A percentile compares a stretch with the other conserved stretches of the same genome.
Conservation (phyloP, 2,329 filamentous ascomycete species). For the Neopestalotiopsis sp. region DNA sequence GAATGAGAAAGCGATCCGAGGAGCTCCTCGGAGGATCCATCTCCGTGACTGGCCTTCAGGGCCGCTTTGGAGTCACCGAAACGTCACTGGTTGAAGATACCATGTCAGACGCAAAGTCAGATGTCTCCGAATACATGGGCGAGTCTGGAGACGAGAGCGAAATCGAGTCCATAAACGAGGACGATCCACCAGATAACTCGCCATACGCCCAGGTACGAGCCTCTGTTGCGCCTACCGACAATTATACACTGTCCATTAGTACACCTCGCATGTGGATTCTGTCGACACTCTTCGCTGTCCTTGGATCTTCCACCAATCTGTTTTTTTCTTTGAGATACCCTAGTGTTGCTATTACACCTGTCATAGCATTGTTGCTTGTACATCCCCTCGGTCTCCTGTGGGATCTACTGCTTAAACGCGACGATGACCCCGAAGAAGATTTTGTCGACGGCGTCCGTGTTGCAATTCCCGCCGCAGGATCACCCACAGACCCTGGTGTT, state of each 20-base stretch:
- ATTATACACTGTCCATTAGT: constrained; percentile 80
- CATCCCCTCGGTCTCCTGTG: constrained; percentile 83
- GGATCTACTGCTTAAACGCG: constrained; percentile 73
- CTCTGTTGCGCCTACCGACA: constrained; percentile 77
- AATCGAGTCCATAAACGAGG: constrained; percentile 40
- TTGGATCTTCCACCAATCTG: constrained; percentile 83
- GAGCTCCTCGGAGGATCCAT: constrained; percentile 55
- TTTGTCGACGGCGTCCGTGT: constrained; percentile 60
- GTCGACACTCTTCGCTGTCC: constrained; percentile 79
- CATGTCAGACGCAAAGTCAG: constrained; percentile 47
- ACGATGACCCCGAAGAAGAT: constrained; percentile 57
- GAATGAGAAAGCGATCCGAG: constrained; percentile 46
- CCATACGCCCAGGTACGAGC: constrained; percentile 81
- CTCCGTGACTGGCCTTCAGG: constrained; percentile 58
- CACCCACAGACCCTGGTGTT: constrained; percentile 22
- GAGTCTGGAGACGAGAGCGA: constrained; percentile 44
- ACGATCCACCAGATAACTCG: constrained; percentile 70
- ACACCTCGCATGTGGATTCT: constrained; percentile 87
- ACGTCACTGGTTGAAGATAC: constrained; percentile 52
- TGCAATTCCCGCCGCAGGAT: constrained; percentile 5
- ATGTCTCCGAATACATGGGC: constrained; percentile 28
- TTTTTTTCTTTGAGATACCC: constrained; percentile 92
- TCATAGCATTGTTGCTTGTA: constrained; percentile 84
- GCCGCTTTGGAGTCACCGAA: constrained; percentile 58
- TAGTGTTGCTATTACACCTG: constrained; percentile 86